Percentiles rank a stretch among this genome's conserved stretches.
Evolutionary conservation across 148 eudicot genomes (phyloP).

Genomic region (Polygonum aviculare): DNA sequence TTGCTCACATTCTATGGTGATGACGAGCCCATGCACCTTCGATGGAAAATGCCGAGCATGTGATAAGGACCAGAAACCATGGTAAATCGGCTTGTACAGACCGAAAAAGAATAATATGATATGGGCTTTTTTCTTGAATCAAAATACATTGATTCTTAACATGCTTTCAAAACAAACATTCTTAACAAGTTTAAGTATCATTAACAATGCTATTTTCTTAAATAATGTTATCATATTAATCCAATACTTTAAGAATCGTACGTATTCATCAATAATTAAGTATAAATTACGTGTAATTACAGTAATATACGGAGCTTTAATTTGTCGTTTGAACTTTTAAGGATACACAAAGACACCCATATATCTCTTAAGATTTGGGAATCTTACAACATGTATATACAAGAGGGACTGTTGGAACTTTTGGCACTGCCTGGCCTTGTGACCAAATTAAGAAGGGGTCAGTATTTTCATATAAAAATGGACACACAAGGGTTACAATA

Average conservation of each 20-base stretch:
- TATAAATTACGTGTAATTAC: background rate
- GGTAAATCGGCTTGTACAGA: too few species aligned
- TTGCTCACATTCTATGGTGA: too few species aligned
- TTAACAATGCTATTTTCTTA: too few species aligned
- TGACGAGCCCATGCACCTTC: too few species aligned
- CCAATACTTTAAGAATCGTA: background rate
- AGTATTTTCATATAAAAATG: background rate
- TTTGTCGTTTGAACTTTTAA: background rate
- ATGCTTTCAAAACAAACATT: too few species aligned
- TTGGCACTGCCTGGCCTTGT: background rate
- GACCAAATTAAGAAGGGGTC: background rate
- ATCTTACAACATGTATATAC: slow-evolving; percentile 3
- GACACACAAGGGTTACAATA: background rate
- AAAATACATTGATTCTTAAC: too few species aligned
- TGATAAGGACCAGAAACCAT: too few species aligned
- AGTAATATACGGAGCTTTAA: background rate
- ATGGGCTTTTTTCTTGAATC: too few species aligned
- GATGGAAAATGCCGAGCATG: too few species aligned
- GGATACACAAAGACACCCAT: background rate
- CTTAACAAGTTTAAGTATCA: too few species aligned
- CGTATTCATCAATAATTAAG: background rate
- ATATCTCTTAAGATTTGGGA: background rate
- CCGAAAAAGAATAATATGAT: too few species aligned
- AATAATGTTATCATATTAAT: background rate
- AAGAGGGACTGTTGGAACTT: slow-evolving; percentile 2